phyloP scores from a whole-genome alignment of 352 stramenopile genomes.

The Pythium vanterpoolii region DNA sequence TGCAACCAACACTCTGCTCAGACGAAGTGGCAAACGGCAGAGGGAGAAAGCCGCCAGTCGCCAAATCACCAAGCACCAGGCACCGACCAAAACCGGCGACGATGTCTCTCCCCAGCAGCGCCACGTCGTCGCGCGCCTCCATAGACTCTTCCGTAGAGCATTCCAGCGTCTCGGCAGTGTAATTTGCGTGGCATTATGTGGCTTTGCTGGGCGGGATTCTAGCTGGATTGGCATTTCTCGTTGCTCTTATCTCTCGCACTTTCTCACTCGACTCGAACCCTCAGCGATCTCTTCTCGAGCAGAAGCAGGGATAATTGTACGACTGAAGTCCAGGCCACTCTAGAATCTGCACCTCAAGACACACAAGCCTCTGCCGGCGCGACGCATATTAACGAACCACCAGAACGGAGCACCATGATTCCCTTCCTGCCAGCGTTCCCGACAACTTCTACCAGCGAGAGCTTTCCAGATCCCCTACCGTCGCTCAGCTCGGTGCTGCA shows the following conservation, averaged over 20 bases:
- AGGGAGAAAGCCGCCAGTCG: neutral
- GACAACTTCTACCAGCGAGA: neutral
- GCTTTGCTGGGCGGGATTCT: neutral
- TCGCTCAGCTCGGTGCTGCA: conserved; percentile 14
- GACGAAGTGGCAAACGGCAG: neutral
- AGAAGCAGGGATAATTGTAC: neutral
- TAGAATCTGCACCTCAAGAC: neutral
- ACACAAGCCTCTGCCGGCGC: no score
- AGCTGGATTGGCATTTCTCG: neutral
- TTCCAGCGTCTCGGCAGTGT: neutral
- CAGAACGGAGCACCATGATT: neutral
- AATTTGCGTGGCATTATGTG: neutral
- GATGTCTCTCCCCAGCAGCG: neutral
- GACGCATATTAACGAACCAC: neutral
- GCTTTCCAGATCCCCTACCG: conserved; percentile 6
- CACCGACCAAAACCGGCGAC: neutral
- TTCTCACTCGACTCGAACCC: conserved; percentile 7
- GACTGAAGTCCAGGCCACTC: neutral
- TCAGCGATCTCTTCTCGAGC: neutral
- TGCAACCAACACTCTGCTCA: conserved; percentile 1
- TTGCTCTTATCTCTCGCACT: conserved; percentile 5
- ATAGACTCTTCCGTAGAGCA: neutral
- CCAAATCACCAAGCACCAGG: neutral
- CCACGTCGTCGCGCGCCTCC: neutral
- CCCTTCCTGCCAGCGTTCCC: neutral